Conservation (phyloP, 805 yeast species). For the Candida nanaspora region DNA sequence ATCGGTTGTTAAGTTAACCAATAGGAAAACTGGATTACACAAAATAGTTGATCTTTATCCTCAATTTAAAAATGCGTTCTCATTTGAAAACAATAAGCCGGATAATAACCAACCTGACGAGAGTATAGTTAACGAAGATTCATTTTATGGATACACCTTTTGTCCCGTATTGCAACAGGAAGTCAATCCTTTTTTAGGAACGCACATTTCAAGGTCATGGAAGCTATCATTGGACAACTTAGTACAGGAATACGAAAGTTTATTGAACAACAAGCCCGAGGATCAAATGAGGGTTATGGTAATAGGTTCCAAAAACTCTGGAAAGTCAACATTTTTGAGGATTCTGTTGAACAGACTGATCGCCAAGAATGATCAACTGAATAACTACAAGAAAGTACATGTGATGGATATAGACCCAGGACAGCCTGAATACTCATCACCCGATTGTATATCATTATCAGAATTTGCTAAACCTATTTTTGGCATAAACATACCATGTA, state of each 20-base stretch:
- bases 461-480: conserved; percentile 24
- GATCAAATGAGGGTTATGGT: conserved; percentile 28
- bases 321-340: conserved; percentile 69
- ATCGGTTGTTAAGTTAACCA: conserved; percentile 33
- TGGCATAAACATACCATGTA: conserved; percentile 25
- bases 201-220: conserved; percentile 21
- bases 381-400: conserved; percentile 24
- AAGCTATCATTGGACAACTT: conserved; percentile 9
- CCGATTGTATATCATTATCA: conserved; percentile 61
- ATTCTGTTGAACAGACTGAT: conserved; percentile 44
- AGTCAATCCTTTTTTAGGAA: conserved; percentile 22
- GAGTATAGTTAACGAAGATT: conserved; percentile 10
- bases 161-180: conserved; percentile 20
- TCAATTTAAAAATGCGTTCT: conserved; percentile 36
- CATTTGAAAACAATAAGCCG: conserved; percentile 11
- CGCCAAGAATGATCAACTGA: conserved; percentile 10
- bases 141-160: conserved; percentile 32
- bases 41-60: conserved; percentile 35
- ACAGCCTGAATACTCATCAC: conserved; percentile 70
- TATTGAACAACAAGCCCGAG: neutral
- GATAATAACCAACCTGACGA: conserved; percentile 3
- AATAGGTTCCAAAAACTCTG: conserved; percentile 68
- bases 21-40: conserved; percentile 37
- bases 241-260: conserved; percentile 8
- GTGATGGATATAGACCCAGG: conserved; percentile 84